These are phyloP conservation scores for Blastomyces emzantsi DNA, from an alignment of 2,329 filamentous ascomycete species.

Conservation along the genomic window DNA sequence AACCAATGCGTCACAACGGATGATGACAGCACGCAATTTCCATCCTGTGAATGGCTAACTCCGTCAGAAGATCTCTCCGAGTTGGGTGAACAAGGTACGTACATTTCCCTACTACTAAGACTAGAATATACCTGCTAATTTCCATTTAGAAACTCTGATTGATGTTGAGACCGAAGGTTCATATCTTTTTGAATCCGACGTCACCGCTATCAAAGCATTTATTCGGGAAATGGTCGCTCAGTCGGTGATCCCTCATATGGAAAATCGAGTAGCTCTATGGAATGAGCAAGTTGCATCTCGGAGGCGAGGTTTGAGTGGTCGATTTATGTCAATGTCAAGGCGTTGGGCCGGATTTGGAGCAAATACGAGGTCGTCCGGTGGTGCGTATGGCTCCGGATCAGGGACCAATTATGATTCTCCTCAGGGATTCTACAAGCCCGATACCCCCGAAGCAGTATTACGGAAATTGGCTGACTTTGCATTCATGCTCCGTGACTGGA, in stretches of 20 bases:
- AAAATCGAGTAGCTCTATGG: constrained; percentile 82
- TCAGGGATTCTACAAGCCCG: constrained; percentile 73
- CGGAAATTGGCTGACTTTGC: constrained; percentile 89
- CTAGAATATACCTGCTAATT: constrained; percentile 9
- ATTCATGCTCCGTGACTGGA: constrained; percentile 96
- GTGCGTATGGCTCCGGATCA: constrained; percentile 36
- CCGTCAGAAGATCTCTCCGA: constrained; percentile 74
- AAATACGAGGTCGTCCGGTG: constrained; percentile 51
- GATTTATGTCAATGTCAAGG: constrained; percentile 90
- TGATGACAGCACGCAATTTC: constrained; percentile 76
- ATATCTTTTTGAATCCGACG: constrained; percentile 88
- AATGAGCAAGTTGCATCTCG: constrained; percentile 95
- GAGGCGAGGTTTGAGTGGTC: constrained; percentile 75
- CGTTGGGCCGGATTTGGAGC: constrained; percentile 77
- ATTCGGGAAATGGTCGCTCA: constrained; percentile 92
- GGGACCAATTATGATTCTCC: constrained; percentile 64
- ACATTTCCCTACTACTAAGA: neutral
- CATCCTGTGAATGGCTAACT: constrained; percentile 80
- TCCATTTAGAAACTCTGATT: constrained; percentile 13
- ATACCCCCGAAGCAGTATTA: constrained; percentile 81
- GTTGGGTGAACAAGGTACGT: constrained; percentile 53
- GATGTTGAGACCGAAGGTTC: constrained; percentile 15
- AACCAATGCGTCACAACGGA: constrained; percentile 80
- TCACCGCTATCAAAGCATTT: constrained; percentile 77
- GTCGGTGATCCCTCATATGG: constrained; percentile 93